phyloP scores from a whole-genome alignment of 352 stramenopile species.

The Phytophthora citricola region DNA sequence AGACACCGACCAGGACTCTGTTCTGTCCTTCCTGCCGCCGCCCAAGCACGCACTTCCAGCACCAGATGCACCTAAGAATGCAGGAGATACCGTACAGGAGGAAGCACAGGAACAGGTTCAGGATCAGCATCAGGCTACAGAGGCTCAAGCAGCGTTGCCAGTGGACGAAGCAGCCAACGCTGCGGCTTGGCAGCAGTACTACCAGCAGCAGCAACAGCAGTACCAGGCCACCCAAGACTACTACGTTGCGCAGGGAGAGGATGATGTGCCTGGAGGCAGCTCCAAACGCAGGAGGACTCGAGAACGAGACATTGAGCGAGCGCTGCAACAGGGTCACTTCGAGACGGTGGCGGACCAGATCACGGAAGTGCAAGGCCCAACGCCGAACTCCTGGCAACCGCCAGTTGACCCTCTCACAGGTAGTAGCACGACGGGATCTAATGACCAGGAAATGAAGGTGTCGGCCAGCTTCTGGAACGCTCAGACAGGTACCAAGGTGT shows the following conservation, averaged over 20 bases:
- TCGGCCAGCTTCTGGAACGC: slow-evolving; percentile 81
- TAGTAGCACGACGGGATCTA: slow-evolving; percentile 11
- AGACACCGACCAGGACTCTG: slow-evolving; percentile 11
- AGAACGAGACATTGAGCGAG: slow-evolving; percentile 75
- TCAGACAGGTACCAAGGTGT: slow-evolving; percentile 53
- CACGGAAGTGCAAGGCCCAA: slow-evolving; percentile 62
- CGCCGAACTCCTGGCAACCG: slow-evolving; percentile 61
- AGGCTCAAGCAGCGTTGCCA: slow-evolving; percentile 7
- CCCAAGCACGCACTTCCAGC: slow-evolving; percentile 56
- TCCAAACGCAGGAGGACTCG: slow-evolving; percentile 63
- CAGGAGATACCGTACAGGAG: background rate
- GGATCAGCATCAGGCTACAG: background rate
- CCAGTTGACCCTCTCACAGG: slow-evolving; percentile 37
- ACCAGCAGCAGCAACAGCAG: slow-evolving; percentile 46
- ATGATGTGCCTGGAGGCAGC: slow-evolving; percentile 31
- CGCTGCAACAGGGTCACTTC: slow-evolving; percentile 76
- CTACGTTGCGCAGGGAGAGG: slow-evolving; percentile 48
- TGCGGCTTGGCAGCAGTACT: slow-evolving; percentile 48
- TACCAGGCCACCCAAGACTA: slow-evolving; percentile 36
- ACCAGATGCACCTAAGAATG: background rate
- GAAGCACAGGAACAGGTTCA: slow-evolving; percentile 18
- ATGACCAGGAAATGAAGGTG: slow-evolving; percentile 57
- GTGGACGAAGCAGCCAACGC: slow-evolving; percentile 27
- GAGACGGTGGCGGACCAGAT: slow-evolving; percentile 65
- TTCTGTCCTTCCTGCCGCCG: slow-evolving; percentile 66